These are phyloP conservation scores for Cercospora zeae-maydis DNA, from an alignment of 2,329 filamentous ascomycete genomes.

Conservation along the genomic window DNA sequence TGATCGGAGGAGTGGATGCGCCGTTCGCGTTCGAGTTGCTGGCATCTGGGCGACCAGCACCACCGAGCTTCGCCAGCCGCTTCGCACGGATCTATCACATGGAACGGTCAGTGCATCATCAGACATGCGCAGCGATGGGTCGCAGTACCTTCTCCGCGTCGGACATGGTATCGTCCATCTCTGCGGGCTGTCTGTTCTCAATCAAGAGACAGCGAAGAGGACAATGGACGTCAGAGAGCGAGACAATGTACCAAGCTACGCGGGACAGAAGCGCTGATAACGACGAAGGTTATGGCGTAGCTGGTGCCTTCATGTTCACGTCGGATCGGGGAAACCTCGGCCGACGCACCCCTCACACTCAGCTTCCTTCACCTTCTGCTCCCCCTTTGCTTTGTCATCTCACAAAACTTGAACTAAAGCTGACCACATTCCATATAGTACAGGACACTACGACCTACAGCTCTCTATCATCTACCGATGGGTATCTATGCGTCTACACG, in stretches of 20 bases:
- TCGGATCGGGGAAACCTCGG: not conserved
- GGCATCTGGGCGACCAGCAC: conserved; percentile 30
- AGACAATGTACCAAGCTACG: not conserved
- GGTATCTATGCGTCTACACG: not conserved
- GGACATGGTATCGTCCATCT: conserved; percentile 34
- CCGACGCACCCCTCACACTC: not conserved
- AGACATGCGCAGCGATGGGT: not conserved
- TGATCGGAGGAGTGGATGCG: conserved; percentile 20
- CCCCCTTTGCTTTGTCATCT: not conserved
- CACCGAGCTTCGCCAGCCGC: conserved; percentile 61
- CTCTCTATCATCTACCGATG: not conserved
- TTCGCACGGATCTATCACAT: conserved; percentile 60
- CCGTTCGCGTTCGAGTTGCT: conserved; percentile 9
- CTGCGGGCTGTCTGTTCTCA: not conserved
- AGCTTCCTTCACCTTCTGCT: not conserved
- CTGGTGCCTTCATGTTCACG: not conserved
- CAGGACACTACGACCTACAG: not conserved
- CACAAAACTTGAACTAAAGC: not conserved
- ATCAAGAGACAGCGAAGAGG: not conserved
- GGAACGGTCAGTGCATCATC: conserved; percentile 6
- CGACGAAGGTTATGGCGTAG: conserved; percentile 2
- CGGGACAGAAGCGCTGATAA: not conserved
- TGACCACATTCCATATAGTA: not conserved
- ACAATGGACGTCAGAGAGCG: not conserved
- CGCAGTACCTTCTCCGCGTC: conserved; percentile 48